Evolutionary conservation across 148 eudicot genomes (phyloP).

Genomic region (Rhododendron ovatum): DNA sequence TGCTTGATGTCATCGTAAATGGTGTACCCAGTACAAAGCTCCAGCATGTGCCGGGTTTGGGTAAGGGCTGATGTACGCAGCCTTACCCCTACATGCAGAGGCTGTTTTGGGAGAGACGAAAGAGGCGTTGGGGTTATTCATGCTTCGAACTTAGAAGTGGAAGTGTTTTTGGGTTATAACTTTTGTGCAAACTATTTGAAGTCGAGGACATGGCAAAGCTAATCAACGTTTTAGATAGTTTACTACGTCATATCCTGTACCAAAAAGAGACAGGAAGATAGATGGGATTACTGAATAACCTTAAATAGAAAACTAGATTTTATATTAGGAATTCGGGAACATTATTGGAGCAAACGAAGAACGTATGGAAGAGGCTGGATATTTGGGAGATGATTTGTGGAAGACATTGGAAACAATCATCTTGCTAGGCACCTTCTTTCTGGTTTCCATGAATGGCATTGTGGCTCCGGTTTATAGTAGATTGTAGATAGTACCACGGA

Average conservation of each 20-base stretch:
- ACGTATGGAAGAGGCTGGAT: too few relatives aligned
- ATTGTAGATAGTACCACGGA: background rate
- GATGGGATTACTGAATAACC: too few relatives aligned
- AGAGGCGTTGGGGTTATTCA: background rate
- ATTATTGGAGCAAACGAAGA: too few relatives aligned
- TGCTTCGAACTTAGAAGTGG: background rate
- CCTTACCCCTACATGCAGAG: background rate
- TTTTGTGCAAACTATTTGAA: too few relatives aligned
- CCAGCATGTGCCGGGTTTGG: background rate
- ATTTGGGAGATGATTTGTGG: background rate
- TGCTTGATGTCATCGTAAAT: background rate
- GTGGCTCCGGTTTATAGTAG: background rate
- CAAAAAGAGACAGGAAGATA: too few relatives aligned
- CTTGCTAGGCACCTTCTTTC: background rate
- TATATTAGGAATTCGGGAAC: too few relatives aligned
- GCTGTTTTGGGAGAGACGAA: background rate
- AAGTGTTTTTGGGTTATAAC: too few relatives aligned
- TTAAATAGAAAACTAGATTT: too few relatives aligned
- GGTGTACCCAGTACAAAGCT: background rate
- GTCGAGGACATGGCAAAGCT: too few relatives aligned
- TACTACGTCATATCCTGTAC: too few relatives aligned
- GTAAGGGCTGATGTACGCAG: background rate
- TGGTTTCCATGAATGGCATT: background rate
- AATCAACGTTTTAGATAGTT: too few relatives aligned
- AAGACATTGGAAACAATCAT: background rate